Conservation (phyloP, 495 filamentous ascomycete genomes). For the Hypoxylon trugodes region DNA sequence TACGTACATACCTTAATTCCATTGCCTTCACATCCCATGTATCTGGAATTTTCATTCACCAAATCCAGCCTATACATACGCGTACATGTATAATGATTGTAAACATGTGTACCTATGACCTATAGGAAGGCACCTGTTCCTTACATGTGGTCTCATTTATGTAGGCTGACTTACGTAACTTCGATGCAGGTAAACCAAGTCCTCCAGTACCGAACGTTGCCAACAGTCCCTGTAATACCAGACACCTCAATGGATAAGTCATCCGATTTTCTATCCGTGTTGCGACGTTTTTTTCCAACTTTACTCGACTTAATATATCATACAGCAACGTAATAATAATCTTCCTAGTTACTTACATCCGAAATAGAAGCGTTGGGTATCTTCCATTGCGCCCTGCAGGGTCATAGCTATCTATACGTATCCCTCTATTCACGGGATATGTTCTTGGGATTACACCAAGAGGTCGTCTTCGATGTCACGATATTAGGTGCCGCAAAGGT, state of each 20-base stretch:
- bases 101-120: too few relatives aligned
- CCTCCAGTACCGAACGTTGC: too few relatives aligned
- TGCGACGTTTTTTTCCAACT: background rate
- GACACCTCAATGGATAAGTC: too few relatives aligned
- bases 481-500: constrained; percentile 15
- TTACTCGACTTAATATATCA: background rate
- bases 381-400: constrained; percentile 14
- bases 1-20: too few relatives aligned
- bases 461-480: background rate
- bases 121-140: too few relatives aligned
- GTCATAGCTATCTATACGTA: constrained; percentile 14
- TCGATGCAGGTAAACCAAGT: too few relatives aligned
- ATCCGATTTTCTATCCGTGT: too few relatives aligned
- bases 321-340: background rate
- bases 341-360: background rate
- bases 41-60: background rate
- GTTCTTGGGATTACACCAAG: constrained; percentile 8
- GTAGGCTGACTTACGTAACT: too few relatives aligned
- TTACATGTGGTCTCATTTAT: too few relatives aligned
- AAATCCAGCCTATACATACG: too few relatives aligned
- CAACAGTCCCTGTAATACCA: too few relatives aligned
- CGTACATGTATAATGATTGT: too few relatives aligned
- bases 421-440: background rate
- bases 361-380: background rate
- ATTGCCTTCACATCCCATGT: background rate